These are phyloP conservation scores for Calonectria pseudoturangicola DNA, from an alignment of 2,329 filamentous ascomycete species.

Conservation along the genomic window DNA sequence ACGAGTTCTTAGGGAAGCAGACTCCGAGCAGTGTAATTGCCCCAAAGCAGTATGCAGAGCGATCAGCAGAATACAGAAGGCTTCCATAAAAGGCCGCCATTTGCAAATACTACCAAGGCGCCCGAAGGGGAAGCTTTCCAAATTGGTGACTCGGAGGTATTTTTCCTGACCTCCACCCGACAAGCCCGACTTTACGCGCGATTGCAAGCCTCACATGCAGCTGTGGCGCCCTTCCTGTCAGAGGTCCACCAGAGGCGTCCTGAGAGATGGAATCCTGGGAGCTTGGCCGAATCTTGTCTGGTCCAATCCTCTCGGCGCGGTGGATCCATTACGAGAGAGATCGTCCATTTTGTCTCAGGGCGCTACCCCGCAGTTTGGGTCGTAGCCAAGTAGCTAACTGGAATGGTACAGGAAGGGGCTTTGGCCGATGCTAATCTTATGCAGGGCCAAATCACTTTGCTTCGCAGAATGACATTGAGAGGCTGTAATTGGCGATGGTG, in stretches of 20 bases:
- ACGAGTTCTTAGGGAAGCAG: neutral
- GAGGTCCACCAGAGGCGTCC: neutral
- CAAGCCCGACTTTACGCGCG: neutral
- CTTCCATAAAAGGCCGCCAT: too few species aligned
- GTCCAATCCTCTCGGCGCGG: neutral
- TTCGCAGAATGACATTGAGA: neutral
- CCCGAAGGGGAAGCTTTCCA: neutral
- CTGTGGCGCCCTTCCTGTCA: neutral
- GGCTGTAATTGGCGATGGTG: constrained; percentile 14
- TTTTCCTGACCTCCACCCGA: constrained; percentile 5
- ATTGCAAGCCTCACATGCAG: neutral
- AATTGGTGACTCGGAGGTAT: neutral
- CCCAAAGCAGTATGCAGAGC: neutral
- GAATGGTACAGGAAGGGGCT: neutral
- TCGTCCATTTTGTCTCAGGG: neutral
- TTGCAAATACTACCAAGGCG: neutral
- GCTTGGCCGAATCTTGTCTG: neutral
- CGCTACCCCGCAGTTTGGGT: constrained; percentile 16
- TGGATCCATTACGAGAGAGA: neutral
- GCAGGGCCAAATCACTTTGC: constrained; percentile 25
- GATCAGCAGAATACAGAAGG: neutral
- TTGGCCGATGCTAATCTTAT: neutral
- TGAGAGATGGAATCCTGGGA: neutral
- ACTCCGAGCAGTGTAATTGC: neutral
- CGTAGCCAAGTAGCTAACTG: neutral